Evolutionary conservation across 228 moss, liverwort and hornwort species (phyloP).

Genomic region (Sphagnum magellanicum): DNA sequence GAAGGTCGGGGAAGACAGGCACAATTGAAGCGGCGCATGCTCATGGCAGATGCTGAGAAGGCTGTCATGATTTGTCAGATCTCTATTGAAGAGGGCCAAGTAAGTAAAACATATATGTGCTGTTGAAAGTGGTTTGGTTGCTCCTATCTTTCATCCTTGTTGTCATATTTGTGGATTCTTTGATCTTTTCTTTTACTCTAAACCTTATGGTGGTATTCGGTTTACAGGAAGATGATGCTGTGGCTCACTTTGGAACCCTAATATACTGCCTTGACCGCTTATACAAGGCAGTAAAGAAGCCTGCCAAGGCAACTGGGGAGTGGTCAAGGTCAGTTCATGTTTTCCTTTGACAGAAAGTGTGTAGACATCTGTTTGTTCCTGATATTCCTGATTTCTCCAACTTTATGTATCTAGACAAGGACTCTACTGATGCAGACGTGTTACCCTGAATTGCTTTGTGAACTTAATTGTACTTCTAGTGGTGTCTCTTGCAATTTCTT

Average conservation of each 20-base stretch:
- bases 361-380: neutral
- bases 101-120: conserved; percentile 10
- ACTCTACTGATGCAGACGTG: no score
- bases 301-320: conserved; percentile 61
- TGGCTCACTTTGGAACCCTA: conserved; percentile 76
- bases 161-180: neutral
- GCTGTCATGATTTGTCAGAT: conserved; percentile 76
- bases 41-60: conserved; percentile 93
- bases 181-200: no score
- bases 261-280: conserved; percentile 80
- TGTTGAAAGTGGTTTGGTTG: neutral
- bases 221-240: conserved; percentile 61
- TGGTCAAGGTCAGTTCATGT: conserved; percentile 63
- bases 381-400: neutral
- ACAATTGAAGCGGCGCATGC: conserved; percentile 84
- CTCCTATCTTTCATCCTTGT: neutral
- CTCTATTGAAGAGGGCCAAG: conserved; percentile 42
- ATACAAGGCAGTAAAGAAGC: conserved; percentile 53
- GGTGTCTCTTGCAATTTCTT: no score
- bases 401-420: no score
- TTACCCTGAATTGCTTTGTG: no score
- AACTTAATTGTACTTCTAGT: no score
- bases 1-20: conserved; percentile 76
- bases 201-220: no score
- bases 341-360: neutral